A percentile compares a stretch with the other conserved stretches of the same genome.
phyloP scores from a whole-genome alignment of 768 basidiomycete species.

The Clitopilus passeckerianus region DNA sequence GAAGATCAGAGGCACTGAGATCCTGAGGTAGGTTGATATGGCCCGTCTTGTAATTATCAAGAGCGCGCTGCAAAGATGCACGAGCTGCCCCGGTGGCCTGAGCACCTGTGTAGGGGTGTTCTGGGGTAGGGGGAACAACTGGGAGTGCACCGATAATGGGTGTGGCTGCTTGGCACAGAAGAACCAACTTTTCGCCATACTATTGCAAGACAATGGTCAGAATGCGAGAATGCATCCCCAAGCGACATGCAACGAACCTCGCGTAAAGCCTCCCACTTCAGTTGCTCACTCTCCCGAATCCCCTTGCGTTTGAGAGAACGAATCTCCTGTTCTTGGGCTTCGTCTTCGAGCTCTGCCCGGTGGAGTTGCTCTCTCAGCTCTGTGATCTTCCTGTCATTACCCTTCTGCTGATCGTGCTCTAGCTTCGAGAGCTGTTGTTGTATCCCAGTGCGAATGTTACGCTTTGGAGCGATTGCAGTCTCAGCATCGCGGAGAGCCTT shows the following conservation, averaged over 20 bases:
- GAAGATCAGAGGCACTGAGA: slow-evolving; percentile 46
- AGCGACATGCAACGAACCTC: slow-evolving; percentile 46
- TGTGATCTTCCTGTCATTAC: slow-evolving; percentile 58
- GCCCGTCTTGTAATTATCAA: slow-evolving; percentile 76
- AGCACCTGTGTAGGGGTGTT: slow-evolving; percentile 55
- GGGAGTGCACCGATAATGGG: slow-evolving; percentile 63
- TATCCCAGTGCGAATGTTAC: slow-evolving; percentile 53
- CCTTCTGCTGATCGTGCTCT: slow-evolving; percentile 63
- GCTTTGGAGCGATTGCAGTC: slow-evolving; percentile 50
- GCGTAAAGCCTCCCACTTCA: slow-evolving; percentile 77
- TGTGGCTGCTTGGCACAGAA: slow-evolving; percentile 67
- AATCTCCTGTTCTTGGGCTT: slow-evolving; percentile 62
- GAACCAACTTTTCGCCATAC: slow-evolving; percentile 78
- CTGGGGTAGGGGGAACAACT: slow-evolving; percentile 53
- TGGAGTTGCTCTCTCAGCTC: slow-evolving; percentile 70
- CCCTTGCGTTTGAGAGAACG: slow-evolving; percentile 73
- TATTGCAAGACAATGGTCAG: slow-evolving; percentile 19
- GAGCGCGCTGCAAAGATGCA: slow-evolving; percentile 69
- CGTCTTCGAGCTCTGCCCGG: slow-evolving; percentile 61
- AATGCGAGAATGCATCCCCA: background rate
- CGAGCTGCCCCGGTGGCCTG: slow-evolving; percentile 65
- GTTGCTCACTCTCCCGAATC: slow-evolving; percentile 65
- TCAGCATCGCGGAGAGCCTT: slow-evolving; percentile 76
- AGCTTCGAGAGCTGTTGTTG: slow-evolving; percentile 58
- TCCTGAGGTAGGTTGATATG: slow-evolving; percentile 48